Conservation (phyloP, 2,329 filamentous ascomycete species). For the Colletotrichum plurivorum region DNA sequence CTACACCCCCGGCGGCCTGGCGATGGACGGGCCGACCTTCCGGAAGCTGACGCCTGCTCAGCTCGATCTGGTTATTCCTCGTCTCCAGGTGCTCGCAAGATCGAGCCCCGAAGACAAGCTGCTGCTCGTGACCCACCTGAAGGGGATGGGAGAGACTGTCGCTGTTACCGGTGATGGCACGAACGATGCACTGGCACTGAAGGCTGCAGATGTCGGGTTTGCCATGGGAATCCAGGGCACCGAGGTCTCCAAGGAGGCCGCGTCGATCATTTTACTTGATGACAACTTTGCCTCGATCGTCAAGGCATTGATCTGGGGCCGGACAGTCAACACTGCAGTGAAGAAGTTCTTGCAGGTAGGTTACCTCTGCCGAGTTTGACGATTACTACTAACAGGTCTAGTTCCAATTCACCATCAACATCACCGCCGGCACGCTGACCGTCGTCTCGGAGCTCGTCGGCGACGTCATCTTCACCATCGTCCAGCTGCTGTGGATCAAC, state of each 20-base stretch:
- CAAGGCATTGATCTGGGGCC: conserved; percentile 74
- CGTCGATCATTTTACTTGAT: conserved; percentile 73
- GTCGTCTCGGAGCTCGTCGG: conserved; percentile 69
- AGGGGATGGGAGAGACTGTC: conserved; percentile 72
- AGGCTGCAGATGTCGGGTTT: conserved; percentile 74
- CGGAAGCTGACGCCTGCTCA: conserved; percentile 71
- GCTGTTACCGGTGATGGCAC: conserved; percentile 74
- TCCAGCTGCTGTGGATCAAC: conserved; percentile 73
- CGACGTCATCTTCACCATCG: conserved; percentile 67
- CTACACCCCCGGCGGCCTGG: conserved; percentile 68
- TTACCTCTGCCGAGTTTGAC: not conserved
- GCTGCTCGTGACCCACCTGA: conserved; percentile 72
- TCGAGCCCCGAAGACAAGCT: conserved; percentile 78
- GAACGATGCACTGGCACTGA: conserved; percentile 73
- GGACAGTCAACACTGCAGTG: conserved; percentile 74
- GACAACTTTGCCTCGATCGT: conserved; percentile 74
- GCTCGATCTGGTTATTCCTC: conserved; percentile 71
- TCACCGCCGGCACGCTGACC: conserved; percentile 71
- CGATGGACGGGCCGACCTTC: conserved; percentile 80
- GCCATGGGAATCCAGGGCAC: conserved; percentile 74
- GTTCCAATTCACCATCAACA: conserved; percentile 74
- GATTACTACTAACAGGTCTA: conserved; percentile 41
- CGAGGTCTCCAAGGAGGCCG: conserved; percentile 74
- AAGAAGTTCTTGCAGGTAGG: conserved; percentile 73
- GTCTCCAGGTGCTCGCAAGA: conserved; percentile 74